Conservation (phyloP, 139 green algal species). For the Tetraselmis chui region DNA sequence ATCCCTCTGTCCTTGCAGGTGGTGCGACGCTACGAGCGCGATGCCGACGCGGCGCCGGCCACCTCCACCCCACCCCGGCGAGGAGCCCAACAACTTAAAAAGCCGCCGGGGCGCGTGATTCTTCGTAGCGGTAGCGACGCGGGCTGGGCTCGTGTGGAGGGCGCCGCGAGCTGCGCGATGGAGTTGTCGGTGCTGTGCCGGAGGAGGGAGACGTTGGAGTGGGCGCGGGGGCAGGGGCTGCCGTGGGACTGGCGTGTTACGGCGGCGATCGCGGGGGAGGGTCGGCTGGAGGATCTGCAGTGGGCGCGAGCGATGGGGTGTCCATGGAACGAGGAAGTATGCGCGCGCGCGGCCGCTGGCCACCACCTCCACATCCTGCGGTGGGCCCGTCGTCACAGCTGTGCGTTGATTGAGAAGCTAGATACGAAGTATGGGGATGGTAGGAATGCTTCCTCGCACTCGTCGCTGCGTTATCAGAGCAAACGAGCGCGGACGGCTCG, state of each 20-base stretch:
- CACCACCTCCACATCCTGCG: not conserved
- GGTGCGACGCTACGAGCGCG: not conserved
- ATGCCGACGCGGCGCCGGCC: not conserved
- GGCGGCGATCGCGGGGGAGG: no score
- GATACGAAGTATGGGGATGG: no score
- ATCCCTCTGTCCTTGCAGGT: no score
- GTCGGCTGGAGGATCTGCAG: not conserved
- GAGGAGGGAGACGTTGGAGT: not conserved
- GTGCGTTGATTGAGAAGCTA: not conserved
- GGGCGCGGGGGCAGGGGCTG: not conserved
- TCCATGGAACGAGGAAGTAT: conserved; percentile 2
- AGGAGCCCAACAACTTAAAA: not conserved
- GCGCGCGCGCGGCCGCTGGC: not conserved
- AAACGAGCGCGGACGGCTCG: not conserved
- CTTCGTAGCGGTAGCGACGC: not conserved
- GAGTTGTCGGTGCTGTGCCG: not conserved
- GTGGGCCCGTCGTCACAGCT: not conserved
- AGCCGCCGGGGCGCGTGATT: not conserved
- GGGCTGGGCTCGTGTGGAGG: not conserved
- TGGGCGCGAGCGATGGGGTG: not conserved
- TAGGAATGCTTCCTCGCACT: not conserved
- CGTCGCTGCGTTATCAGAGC: not conserved
- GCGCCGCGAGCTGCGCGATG: not conserved
- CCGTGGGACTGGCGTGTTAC: not conserved
- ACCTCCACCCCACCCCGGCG: not conserved